These are phyloP conservation scores for Fennellomyces sp. DNA, from an alignment of 371 early-diverging fungal species.

Conservation along the genomic window DNA sequence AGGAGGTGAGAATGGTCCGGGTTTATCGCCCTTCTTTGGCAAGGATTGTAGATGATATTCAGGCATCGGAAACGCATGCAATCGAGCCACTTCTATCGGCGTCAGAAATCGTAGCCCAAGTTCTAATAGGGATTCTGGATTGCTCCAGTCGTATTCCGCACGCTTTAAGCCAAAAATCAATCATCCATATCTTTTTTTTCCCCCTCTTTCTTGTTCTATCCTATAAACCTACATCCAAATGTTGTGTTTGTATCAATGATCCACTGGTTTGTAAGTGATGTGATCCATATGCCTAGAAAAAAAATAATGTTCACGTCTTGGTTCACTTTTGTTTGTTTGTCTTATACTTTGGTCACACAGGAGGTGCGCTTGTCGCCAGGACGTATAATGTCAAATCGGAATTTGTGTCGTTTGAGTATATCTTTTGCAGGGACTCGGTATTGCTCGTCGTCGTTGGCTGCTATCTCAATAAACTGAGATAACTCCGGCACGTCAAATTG, in stretches of 20 bases:
- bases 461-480: constrained; percentile 45
- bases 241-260: constrained; percentile 61
- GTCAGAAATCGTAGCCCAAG: constrained; percentile 77
- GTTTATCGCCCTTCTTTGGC: not conserved
- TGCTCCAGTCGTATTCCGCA: constrained; percentile 48
- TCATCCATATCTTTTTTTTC: not conserved
- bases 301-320: not conserved
- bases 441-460: constrained; percentile 28
- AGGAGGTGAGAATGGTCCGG: constrained; percentile 20
- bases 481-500: constrained; percentile 31
- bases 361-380: constrained; percentile 55
- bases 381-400: constrained; percentile 72
- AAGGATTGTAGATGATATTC: constrained; percentile 8
- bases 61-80: constrained; percentile 75
- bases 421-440: constrained; percentile 62
- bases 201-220: not conserved
- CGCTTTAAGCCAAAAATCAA: constrained; percentile 3
- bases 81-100: constrained; percentile 73
- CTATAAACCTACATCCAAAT: constrained; percentile 35
- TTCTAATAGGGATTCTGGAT: constrained; percentile 48
- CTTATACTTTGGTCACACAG: constrained; percentile 73
- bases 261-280: constrained; percentile 71
- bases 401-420: constrained; percentile 67
- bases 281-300: constrained; percentile 63
- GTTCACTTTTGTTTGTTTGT: too few species aligned